phyloP scores from a whole-genome alignment of 352 stramenopile species.

The Thraustotheca clavata region DNA sequence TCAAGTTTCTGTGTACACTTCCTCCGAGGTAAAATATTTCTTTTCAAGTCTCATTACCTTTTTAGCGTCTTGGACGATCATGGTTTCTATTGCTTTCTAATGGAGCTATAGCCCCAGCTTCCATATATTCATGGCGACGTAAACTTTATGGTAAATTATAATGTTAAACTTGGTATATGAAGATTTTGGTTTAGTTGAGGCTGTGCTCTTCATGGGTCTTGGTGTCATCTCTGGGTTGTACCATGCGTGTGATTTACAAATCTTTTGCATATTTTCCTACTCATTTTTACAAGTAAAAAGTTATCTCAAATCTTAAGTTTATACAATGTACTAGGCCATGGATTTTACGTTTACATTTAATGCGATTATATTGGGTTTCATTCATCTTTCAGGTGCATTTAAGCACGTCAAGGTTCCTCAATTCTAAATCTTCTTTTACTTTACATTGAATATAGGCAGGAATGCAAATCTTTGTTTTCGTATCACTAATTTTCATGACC shows the following conservation, averaged over 20 bases:
- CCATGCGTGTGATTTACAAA: conserved; percentile 32
- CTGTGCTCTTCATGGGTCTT: conserved; percentile 28
- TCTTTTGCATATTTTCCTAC: conserved; percentile 32
- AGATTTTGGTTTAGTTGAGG: conserved; percentile 25
- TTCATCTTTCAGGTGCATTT: conserved; percentile 32
- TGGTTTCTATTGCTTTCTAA: conserved; percentile 32
- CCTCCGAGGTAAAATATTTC: background rate
- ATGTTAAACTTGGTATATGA: background rate
- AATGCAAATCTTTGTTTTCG: conserved; percentile 29
- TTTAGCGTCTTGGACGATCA: conserved; percentile 26
- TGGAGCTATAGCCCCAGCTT: conserved; percentile 29
- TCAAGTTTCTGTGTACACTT: background rate
- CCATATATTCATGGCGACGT: conserved; percentile 24
- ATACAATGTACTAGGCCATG: conserved; percentile 23
- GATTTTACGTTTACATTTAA: conserved; percentile 41
- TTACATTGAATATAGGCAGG: conserved; percentile 23
- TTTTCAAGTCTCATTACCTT: background rate
- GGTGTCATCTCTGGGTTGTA: conserved; percentile 32
- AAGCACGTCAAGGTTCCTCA: conserved; percentile 33
- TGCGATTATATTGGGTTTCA: conserved; percentile 31
- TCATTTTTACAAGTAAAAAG: conserved; percentile 25
- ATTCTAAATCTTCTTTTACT: background rate
- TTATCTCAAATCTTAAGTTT: background rate
- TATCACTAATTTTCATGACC: conserved; percentile 31
- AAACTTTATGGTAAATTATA: conserved; percentile 31